Evolutionary conservation across 306 rosid genomes (phyloP).

Genomic region (Cucurbita moschata): DNA sequence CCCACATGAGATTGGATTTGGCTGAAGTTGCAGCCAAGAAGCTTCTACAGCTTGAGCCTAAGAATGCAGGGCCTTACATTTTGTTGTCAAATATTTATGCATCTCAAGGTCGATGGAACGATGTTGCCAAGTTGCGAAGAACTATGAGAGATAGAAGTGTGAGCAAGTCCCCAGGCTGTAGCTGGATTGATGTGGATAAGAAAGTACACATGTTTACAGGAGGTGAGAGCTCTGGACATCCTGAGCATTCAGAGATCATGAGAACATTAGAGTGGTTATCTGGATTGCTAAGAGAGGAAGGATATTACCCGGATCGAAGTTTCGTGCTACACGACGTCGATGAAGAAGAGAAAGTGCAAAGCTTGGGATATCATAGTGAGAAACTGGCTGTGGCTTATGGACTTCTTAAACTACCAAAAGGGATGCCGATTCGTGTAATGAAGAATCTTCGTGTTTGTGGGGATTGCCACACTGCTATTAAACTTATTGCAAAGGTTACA

Average conservation of each 20-base stretch:
- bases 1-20: conserved; percentile 17
- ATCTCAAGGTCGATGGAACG: conserved; percentile 13
- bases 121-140: conserved; percentile 6
- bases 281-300: conserved; percentile 12
- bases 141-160: conserved; percentile 11
- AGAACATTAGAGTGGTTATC: conserved; percentile 8
- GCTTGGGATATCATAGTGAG: conserved; percentile 18
- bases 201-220: conserved; percentile 16
- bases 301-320: conserved; percentile 5
- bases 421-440: conserved; percentile 12
- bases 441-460: conserved; percentile 22
- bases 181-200: conserved; percentile 20
- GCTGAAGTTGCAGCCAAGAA: conserved; percentile 25
- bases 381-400: conserved; percentile 19
- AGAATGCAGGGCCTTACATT: conserved; percentile 11
- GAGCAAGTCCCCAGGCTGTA: conserved; percentile 17
- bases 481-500: conserved; percentile 10
- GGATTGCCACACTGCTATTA: conserved; percentile 19
- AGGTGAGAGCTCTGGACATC: conserved; percentile 14
- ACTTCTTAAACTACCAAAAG: conserved; percentile 7
- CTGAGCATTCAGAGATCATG: conserved; percentile 3
- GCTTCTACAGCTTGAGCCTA: conserved; percentile 10
- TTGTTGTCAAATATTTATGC: conserved; percentile 20
- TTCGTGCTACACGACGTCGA: conserved; percentile 14
- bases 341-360: conserved; percentile 18